Base-by-base conservation (phyloP, 768 basidiomycete species). In the Russula vinacea region DNA sequence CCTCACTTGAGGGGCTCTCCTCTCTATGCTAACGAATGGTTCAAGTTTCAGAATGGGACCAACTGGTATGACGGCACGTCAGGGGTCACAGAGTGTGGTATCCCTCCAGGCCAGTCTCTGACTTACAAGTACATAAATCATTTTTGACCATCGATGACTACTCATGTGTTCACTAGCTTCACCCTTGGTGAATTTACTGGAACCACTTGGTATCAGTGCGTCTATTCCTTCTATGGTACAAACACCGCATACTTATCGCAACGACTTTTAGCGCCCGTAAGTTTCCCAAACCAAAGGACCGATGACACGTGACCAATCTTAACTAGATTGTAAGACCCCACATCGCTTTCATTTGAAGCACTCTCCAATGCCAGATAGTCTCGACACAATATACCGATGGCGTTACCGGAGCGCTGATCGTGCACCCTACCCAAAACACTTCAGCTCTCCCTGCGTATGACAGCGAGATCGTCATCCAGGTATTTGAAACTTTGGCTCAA, bases 61-160 rank as follows among this genome's bases (percentile, higher is more conserved):
- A 78, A 78, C 61, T 81, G 75, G 65, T 81, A 78, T 68, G 82
- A 83, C 58, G 82, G 82, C 2, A 76, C 80, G 0, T 72, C 70
- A 9, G 78, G 76, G 10, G 75, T 83, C 42, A 79, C 82, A 1
- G 78, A 83, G 67, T 83, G 83, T 67, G 79, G 79, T 11, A 83
- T 83, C 39, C 82, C 82, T n/a, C 76, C 82, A 4, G 80, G 80
- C 26, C 71, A 76, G 67, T 78, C 76, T 60, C 73, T 81, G 64
- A 74, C 72, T 2, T 78, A 78, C 71, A 76, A 76, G 72, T 73
- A 42, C 2, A 59, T 60, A 58, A 55, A 56, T 57, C 60, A 26
- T 56, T 65, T n/a, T 19, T 17, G 42, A 29, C 5, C 14, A 51
- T 24, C 1, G 11, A 8, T 26, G 2, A 24, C 16, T 22, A 56